Base-by-base conservation (phyloP, 805 yeast species). In the Cyberlindnera mississippiensis region DNA sequence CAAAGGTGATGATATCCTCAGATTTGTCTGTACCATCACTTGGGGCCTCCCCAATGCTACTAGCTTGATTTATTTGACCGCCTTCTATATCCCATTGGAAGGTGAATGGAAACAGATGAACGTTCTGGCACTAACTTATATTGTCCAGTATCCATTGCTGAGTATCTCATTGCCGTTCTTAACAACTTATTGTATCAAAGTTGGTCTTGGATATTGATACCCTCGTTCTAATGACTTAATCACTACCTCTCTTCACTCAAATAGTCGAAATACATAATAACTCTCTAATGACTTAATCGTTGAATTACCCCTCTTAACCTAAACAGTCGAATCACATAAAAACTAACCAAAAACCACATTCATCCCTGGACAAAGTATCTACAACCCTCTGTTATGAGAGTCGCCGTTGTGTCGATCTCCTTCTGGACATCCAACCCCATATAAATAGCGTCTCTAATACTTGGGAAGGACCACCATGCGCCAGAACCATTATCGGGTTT, bases 31-130 rank as follows among this genome's bases (percentile, higher is more conserved):
- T 46, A 82, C 84, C 8, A 69, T 90, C 28, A 77, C 79, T 33
- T 85, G 85, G 64, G 89, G 88, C 0, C 67, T 89, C 26, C 98
- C 99, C 1, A 82, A 88, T 37, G 96, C 96, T 37, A 93, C 98
- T 0, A 75, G 93, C 0, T 73, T 89, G 53, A 82, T 91, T 28
- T 93, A 90, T 60, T 69, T 91, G 45, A 89, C 97, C 2, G 93
- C 96, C 4, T 80, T 87, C 56, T 86, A 82, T 61, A 80, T 90
- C 1, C 95, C 91, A 7, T 28, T 51, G 22, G 57, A 49, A 20
- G 46, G 45, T 8, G 38, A 40, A 3, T 43, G 41, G 36, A 20
- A 35, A 12, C 40, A 37, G 34, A 37, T 37, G 40, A 29, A 37
- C n/a, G 14, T 15, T 6, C 29, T 37, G 15, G 34, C 40, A 8